These are phyloP conservation scores for Glycine latifolia DNA, from an alignment of 306 rosid species.

Conservation along the genomic window DNA sequence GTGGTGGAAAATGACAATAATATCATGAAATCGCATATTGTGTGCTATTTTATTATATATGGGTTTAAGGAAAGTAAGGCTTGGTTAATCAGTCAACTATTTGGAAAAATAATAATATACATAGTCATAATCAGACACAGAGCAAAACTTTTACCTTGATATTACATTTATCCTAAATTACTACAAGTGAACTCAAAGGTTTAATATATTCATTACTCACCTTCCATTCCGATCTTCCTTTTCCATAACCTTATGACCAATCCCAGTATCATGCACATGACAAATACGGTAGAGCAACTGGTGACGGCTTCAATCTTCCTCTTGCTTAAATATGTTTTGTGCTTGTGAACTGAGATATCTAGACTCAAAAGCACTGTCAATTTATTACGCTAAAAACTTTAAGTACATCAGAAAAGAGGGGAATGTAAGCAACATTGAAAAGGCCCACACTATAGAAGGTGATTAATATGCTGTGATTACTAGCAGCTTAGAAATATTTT, in stretches of 20 bases:
- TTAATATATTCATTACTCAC: neutral
- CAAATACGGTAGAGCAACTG: neutral
- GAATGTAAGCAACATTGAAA: neutral
- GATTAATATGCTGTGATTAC: too few relatives aligned
- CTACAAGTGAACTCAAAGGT: neutral
- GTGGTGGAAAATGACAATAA: neutral
- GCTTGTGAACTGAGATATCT: slow-evolving; percentile 6
- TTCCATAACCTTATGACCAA: slow-evolving; percentile 3
- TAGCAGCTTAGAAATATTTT: too few relatives aligned
- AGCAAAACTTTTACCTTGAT: neutral
- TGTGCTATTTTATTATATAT: neutral
- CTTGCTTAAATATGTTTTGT: neutral
- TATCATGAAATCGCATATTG: neutral
- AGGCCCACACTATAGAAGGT: neutral
- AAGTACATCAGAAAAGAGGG: neutral
- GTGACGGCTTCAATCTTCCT: slow-evolving; percentile 28
- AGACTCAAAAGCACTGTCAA: neutral
- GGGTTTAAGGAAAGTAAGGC: too few relatives aligned
- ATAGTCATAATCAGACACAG: too few relatives aligned
- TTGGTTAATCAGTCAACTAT: neutral
- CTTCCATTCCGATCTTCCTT: slow-evolving; percentile 6
- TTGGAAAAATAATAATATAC: neutral
- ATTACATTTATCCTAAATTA: neutral
- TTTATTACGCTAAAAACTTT: neutral
- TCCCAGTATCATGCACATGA: neutral